Evolutionary conservation across 129 eudicot species (phyloP), one percentile per base, ranked within the genome.

Genomic region (Heracleum sosnowskyi): DNA sequence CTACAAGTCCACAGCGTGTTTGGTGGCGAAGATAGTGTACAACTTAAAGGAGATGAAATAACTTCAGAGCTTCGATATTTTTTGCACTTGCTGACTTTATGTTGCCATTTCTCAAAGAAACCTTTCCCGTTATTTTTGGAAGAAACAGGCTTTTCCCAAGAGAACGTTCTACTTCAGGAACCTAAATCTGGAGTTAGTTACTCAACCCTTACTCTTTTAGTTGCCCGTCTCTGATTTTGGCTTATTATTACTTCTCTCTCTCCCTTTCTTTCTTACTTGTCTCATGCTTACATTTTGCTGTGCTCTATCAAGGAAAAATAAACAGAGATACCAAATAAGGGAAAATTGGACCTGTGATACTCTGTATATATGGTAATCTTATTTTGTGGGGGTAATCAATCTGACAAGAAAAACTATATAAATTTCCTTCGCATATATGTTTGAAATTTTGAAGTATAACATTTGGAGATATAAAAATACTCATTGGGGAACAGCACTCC

Each of bases 61-160:
- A 86, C 85, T 77, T 84, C 88, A 33, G 99, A 96, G 86, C 97
- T 96, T 72, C 89, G 83, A 79, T 79, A 89, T 87, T 93, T 96
- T 29, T 79, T 96, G 76, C 78, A 87, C 75, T 82, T 96, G 85
- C 81, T 96, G 82, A 92, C 97, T 46, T 93, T 92, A 76, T 96
- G 99, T 75, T 96, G 97, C 97, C 97, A 96, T 87, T 96, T 96
- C 84, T 96, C 99, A 8, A 96, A 96, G 79, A 96, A 96, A 70
- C 81, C 97, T 2, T 96, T 92, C 66, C 95, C 90, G 0, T 72
- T 87, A 80, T 92, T 92, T 79, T 81, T 96, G 57, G 91, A 90
- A 83, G 97, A 96, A 85, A 92, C 92, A 0, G 97, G 99, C 63
- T 90, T 81, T 85, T 84, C 89, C 24, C 88, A 79, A 74, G 97